Percentiles rank a stretch among this genome's conserved stretches.
Evolutionary conservation across 768 basidiomycete species (phyloP).

Genomic region (Lanmaoa pseudosensibilis): DNA sequence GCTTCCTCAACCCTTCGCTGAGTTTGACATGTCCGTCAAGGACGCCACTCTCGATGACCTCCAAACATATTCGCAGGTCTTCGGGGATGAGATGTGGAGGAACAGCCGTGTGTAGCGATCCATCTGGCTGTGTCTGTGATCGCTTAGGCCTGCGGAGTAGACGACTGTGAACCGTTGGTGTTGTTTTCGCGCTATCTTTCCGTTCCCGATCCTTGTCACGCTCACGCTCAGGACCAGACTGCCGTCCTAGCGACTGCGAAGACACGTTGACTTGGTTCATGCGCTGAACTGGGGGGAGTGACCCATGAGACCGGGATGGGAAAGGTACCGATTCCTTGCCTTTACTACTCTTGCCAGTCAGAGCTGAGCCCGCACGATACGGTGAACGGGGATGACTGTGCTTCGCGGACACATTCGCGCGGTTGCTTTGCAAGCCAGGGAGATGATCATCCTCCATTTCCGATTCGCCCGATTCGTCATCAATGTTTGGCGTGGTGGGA

Average conservation of each 20-base stretch:
- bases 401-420: slow-evolving; percentile 40
- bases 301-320: slow-evolving; percentile 77
- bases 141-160: slow-evolving; percentile 71
- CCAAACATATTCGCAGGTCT: slow-evolving; percentile 80
- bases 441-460: slow-evolving; percentile 64
- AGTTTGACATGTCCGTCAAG: slow-evolving; percentile 87
- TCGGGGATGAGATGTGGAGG: slow-evolving; percentile 83
- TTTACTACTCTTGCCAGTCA: slow-evolving; percentile 42
- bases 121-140: slow-evolving; percentile 53
- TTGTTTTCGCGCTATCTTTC: slow-evolving; percentile 42
- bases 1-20: slow-evolving; percentile 79
- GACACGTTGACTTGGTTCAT: slow-evolving; percentile 54
- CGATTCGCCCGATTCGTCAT: slow-evolving; percentile 72
- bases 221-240: slow-evolving; percentile 52
- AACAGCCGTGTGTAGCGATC: slow-evolving; percentile 50
- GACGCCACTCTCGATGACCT: slow-evolving; percentile 84
- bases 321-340: slow-evolving; percentile 61
- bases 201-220: slow-evolving; percentile 48
- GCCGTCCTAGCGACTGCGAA: slow-evolving; percentile 74
- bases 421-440: slow-evolving; percentile 24
- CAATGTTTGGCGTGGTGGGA: slow-evolving; percentile 56
- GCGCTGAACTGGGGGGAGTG: slow-evolving; percentile 64
- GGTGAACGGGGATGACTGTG: slow-evolving; percentile 77
- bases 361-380: slow-evolving; percentile 53
- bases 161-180: slow-evolving; percentile 36